Evolutionary conservation across 495 filamentous ascomycete species (phyloP).

Genomic region (Penicillium diatomitis): DNA sequence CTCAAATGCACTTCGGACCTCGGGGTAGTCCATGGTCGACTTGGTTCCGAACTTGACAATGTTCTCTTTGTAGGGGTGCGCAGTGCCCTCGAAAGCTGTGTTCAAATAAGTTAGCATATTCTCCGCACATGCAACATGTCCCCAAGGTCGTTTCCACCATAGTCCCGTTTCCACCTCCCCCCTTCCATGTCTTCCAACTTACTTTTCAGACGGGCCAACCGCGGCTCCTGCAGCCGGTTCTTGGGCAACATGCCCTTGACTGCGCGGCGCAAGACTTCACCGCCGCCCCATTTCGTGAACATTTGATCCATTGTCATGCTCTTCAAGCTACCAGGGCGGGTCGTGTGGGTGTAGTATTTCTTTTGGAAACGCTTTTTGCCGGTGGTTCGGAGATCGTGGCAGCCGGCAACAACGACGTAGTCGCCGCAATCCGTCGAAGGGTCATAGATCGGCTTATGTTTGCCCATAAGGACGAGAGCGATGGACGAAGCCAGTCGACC

Average conservation of each 20-base stretch:
- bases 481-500: slow-evolving; percentile 89
- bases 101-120: slow-evolving; percentile 5
- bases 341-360: slow-evolving; percentile 89
- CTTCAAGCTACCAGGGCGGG: slow-evolving; percentile 76
- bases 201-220: slow-evolving; percentile 85
- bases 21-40: slow-evolving; percentile 30
- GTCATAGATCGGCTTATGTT: slow-evolving; percentile 98
- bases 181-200: slow-evolving; percentile 13
- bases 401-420: slow-evolving; percentile 91
- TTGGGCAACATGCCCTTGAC: slow-evolving; percentile 97
- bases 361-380: slow-evolving; percentile 91
- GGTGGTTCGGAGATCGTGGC: slow-evolving; percentile 76
- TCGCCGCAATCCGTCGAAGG: slow-evolving; percentile 96
- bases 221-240: slow-evolving; percentile 79
- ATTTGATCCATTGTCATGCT: slow-evolving; percentile 89
- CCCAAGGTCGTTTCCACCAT: too few species aligned
- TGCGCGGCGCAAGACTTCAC: slow-evolving; percentile 83
- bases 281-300: slow-evolving; percentile 89
- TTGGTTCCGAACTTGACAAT: slow-evolving; percentile 59
- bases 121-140: too few species aligned
- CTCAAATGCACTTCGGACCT: slow-evolving; percentile 39
- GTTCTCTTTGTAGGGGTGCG: slow-evolving; percentile 88
- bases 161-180: too few species aligned
- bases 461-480: slow-evolving; percentile 90
- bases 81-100: slow-evolving; percentile 77